Evolutionary conservation across 108 stramenopile genomes (phyloP).

Genomic region (Conticribra weissflogii): DNA sequence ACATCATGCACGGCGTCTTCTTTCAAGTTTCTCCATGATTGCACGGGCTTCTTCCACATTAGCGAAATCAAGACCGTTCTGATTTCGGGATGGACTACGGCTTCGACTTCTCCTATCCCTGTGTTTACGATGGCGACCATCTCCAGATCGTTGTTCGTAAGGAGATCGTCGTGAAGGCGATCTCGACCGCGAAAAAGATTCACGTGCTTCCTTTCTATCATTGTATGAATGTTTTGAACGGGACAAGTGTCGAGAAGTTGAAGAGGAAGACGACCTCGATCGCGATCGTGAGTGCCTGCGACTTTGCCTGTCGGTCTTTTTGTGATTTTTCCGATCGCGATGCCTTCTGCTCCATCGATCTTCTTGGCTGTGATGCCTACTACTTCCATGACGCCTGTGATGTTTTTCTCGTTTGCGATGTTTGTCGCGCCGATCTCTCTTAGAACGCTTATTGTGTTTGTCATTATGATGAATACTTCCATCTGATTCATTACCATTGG

Average conservation of each 20-base stretch:
- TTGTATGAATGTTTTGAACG: neutral
- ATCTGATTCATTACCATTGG: neutral
- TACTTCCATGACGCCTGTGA: neutral
- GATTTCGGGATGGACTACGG: conserved; percentile 1
- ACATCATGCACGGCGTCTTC: conserved; percentile 15
- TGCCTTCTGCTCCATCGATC: conserved; percentile 6
- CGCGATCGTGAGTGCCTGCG: neutral
- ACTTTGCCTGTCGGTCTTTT: conserved; percentile 15
- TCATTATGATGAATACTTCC: neutral
- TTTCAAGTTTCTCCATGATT: conserved; percentile 36
- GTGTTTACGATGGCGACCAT: neutral
- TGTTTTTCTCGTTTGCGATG: conserved; percentile 7
- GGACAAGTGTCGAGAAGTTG: conserved; percentile 1
- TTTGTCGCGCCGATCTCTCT: conserved; percentile 9
- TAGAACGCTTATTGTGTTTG: conserved; percentile 1
- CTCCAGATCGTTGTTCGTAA: no score
- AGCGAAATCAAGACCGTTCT: conserved; percentile 8
- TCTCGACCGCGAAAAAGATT: neutral
- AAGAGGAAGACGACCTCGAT: conserved; percentile 7
- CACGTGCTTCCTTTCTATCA: neutral
- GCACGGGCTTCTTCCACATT: conserved; percentile 47
- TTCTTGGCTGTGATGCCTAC: neutral
- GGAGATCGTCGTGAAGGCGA: conserved; percentile 11
- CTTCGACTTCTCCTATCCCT: conserved; percentile 13
- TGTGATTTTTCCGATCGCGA: neutral